Percentiles rank a stretch among this genome's conserved stretches.
phyloP scores from a whole-genome alignment of 75 land plant genomes.

The Adiantum capillusveneris region DNA sequence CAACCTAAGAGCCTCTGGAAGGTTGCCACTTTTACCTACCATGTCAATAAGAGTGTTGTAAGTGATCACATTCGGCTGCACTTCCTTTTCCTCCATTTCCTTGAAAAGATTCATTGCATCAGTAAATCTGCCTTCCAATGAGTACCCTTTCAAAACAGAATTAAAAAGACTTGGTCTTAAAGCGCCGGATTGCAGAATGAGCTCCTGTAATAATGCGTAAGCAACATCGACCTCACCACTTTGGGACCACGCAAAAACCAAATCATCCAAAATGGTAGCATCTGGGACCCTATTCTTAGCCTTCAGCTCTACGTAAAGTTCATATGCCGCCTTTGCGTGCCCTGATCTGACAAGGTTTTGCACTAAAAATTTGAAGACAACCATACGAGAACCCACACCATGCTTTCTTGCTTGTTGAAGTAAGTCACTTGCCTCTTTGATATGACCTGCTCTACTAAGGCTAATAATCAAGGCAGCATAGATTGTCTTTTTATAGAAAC shows the following conservation, averaged over 20 bases:
- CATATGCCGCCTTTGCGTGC: neutral
- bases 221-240: conserved; percentile 7
- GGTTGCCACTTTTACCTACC: conserved; percentile 48
- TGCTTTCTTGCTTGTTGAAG: neutral
- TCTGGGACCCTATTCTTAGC: neutral
- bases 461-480: conserved; percentile 5
- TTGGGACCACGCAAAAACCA: conserved; percentile 1
- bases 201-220: neutral
- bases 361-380: neutral
- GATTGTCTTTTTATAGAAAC: neutral
- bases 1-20: conserved; percentile 54
- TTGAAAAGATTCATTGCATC: conserved; percentile 51
- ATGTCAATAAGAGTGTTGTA: conserved; percentile 55
- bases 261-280: conserved; percentile 1
- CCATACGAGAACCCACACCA: neutral
- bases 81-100: conserved; percentile 28
- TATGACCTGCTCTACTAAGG: conserved; percentile 2
- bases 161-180: conserved; percentile 1
- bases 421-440: neutral
- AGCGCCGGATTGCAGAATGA: neutral
- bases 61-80: conserved; percentile 31
- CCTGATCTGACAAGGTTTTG: neutral
- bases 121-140: conserved; percentile 23
- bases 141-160: neutral
- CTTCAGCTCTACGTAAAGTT: neutral